phyloP scores from a whole-genome alignment of 2,329 filamentous ascomycete genomes.

The Fusarium marasasianum region DNA sequence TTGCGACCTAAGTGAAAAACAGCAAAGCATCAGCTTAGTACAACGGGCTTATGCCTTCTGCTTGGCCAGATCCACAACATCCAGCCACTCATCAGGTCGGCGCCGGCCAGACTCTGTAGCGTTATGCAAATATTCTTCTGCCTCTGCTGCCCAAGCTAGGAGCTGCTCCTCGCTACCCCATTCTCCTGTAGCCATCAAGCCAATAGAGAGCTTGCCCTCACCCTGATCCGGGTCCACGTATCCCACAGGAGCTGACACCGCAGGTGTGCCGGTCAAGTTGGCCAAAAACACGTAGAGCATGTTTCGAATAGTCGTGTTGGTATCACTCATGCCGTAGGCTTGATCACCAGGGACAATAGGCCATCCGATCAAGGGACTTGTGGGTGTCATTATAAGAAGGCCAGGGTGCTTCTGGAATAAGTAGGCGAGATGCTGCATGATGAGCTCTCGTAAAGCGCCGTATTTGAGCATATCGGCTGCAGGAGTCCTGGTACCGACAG shows the following conservation, averaged over 20 bases:
- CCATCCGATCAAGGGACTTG: conserved; percentile 80
- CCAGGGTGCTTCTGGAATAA: conserved; percentile 77
- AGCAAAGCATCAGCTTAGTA: not conserved
- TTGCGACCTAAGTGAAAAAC: not conserved
- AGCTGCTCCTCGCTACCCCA: conserved; percentile 74
- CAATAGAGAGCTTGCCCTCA: conserved; percentile 67
- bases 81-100: conserved; percentile 65
- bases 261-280: conserved; percentile 82
- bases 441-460: conserved; percentile 75
- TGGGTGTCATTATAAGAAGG: conserved; percentile 81
- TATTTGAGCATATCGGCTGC: conserved; percentile 77
- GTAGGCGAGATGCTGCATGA: conserved; percentile 81
- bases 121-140: conserved; percentile 64
- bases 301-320: conserved; percentile 74
- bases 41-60: not conserved
- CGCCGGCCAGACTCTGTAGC: conserved; percentile 58
- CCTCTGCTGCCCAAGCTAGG: conserved; percentile 67
- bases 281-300: conserved; percentile 91
- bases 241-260: conserved; percentile 78
- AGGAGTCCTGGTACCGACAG: conserved; percentile 70
- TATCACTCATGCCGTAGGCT: conserved; percentile 78
- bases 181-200: conserved; percentile 71
- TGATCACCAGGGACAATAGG: conserved; percentile 66
- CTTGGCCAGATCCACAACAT: conserved; percentile 57
- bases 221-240: conserved; percentile 69